phyloP scores from a whole-genome alignment of 2,329 filamentous ascomycete species.

The Cylindrodendrum hubeiense region DNA sequence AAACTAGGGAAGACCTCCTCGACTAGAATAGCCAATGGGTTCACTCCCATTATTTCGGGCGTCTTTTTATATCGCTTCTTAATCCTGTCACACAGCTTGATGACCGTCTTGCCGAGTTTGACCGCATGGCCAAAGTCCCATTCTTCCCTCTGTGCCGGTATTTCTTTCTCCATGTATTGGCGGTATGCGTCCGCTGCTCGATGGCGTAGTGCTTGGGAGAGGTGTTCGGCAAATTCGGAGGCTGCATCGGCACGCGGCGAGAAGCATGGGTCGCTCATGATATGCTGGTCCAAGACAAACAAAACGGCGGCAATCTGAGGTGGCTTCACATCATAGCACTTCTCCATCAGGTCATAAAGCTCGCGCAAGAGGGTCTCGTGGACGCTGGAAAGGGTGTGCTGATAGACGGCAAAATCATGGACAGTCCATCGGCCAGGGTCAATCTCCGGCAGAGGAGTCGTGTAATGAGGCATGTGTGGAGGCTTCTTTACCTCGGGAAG shows the following conservation, averaged over 20 bases:
- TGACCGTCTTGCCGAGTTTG: conserved; percentile 86
- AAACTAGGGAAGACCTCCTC: conserved; percentile 90
- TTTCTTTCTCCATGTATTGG: conserved; percentile 80
- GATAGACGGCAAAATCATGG: conserved; percentile 77
- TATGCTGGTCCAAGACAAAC: conserved; percentile 83
- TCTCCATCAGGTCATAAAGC: conserved; percentile 87
- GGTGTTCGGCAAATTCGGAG: conserved; percentile 77
- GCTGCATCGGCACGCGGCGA: conserved; percentile 76
- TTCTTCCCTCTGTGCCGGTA: conserved; percentile 82
- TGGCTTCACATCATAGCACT: conserved; percentile 90
- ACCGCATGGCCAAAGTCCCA: conserved; percentile 96
- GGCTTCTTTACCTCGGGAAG: conserved; percentile 74
- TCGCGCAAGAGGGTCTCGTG: conserved; percentile 89
- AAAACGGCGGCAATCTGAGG: conserved; percentile 84
- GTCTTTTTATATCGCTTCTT: conserved; percentile 92
- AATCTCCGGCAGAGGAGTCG: conserved; percentile 65
- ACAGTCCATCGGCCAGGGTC: conserved; percentile 75
- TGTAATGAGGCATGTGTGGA: conserved; percentile 66
- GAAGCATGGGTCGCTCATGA: conserved; percentile 84
- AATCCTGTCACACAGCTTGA: conserved; percentile 87
- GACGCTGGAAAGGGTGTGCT: conserved; percentile 78
- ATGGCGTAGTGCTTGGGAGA: conserved; percentile 78
- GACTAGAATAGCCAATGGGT: conserved; percentile 77
- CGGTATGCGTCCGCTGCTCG: conserved; percentile 86
- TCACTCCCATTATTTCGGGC: conserved; percentile 85